Evolutionary conservation across 2,329 filamentous ascomycete species (phyloP).

Genomic region (Fusarium sp.): DNA sequence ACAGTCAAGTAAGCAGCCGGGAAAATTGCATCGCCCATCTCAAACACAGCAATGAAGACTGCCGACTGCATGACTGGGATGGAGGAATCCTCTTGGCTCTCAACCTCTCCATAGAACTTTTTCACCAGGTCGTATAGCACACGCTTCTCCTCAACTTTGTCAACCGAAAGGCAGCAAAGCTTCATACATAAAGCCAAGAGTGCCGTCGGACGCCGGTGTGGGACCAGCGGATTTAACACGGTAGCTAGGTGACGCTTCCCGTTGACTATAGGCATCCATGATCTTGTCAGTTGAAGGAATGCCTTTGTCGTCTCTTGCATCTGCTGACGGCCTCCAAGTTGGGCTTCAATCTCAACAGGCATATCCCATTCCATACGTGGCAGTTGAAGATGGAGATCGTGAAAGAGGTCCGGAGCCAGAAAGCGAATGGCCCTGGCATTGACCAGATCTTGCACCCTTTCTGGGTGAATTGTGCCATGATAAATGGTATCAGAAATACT

Average conservation of each 20-base stretch:
- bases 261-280: background rate
- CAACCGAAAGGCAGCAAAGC: background rate
- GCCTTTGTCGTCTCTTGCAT: background rate
- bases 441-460: background rate
- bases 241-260: background rate
- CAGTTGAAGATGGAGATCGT: background rate
- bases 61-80: background rate
- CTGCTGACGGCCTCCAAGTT: background rate
- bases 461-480: no score
- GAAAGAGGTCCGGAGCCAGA: background rate
- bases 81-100: background rate
- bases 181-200: background rate
- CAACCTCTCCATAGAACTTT: background rate
- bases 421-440: fast-evolving
- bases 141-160: background rate
- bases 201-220: background rate
- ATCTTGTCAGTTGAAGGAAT: background rate
- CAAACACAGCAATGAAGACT: background rate
- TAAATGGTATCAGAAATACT: no score
- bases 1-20: background rate
- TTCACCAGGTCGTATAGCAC: background rate
- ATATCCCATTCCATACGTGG: background rate
- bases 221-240: background rate
- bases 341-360: background rate
- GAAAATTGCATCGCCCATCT: background rate